phyloP scores from a whole-genome alignment of 2,329 filamentous ascomycete genomes.

The Dothideomycetidae sp. region DNA sequence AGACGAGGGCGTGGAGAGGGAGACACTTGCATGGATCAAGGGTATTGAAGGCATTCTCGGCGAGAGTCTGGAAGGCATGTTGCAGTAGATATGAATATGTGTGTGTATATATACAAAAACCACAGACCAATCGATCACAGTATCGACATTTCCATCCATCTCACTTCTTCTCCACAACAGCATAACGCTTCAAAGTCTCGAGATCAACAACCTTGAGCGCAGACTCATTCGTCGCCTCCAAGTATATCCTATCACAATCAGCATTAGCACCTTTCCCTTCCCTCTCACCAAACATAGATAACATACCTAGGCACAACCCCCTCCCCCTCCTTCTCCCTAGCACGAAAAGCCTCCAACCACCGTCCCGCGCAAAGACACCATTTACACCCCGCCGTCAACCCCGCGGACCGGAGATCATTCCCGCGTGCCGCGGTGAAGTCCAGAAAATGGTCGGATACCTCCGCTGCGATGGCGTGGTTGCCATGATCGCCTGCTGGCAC shows the following conservation, averaged over 20 bases:
- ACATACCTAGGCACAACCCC: constrained; percentile 30
- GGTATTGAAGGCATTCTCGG: constrained; percentile 80
- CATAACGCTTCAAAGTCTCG: constrained; percentile 37
- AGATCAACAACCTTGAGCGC: constrained; percentile 35
- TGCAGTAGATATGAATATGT: constrained; percentile 27
- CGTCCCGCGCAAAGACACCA: constrained; percentile 49
- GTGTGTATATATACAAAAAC: constrained; percentile 4
- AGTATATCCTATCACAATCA: constrained; percentile 28
- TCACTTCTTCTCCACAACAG: constrained; percentile 26
- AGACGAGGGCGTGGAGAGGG: constrained; percentile 79
- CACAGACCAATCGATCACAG: background rate
- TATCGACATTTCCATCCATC: background rate
- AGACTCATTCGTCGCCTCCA: constrained; percentile 40
- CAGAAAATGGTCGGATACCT: constrained; percentile 47
- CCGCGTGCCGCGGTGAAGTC: constrained; percentile 45
- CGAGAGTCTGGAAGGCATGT: constrained; percentile 82
- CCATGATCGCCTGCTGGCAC: constrained; percentile 40
- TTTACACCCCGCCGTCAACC: constrained; percentile 44
- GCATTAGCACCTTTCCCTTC: constrained; percentile 13
- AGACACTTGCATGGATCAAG: constrained; percentile 80
- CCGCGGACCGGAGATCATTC: constrained; percentile 42
- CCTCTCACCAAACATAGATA: constrained; percentile 10
- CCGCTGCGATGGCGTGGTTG: constrained; percentile 46
- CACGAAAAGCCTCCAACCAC: constrained; percentile 42
- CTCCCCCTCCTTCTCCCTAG: constrained; percentile 34